Percentiles rank a stretch among this genome's conserved stretches.
Conservation (phyloP, 352 stramenopile genomes). For the Pythium aristosporum region DNA sequence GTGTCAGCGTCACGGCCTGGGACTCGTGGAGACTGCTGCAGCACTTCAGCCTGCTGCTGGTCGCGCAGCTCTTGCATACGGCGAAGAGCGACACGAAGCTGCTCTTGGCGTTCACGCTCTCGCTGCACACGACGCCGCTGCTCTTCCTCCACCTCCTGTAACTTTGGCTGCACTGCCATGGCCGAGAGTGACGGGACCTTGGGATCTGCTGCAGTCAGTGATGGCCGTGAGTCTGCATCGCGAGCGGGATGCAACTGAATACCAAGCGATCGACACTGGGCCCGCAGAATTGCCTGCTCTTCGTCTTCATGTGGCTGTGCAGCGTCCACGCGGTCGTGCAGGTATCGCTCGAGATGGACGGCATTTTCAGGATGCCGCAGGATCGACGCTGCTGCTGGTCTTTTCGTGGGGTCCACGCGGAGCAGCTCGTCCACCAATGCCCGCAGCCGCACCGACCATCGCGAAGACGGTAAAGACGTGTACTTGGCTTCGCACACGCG, state of each 20-base stretch:
- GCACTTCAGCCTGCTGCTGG: constrained; percentile 16
- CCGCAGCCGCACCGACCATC: constrained; percentile 36
- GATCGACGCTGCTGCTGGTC: constrained; percentile 38
- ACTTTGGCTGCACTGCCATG: not conserved
- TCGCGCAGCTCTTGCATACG: constrained; percentile 44
- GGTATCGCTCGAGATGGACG: constrained; percentile 38
- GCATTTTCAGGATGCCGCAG: constrained; percentile 30
- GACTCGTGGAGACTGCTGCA: not conserved
- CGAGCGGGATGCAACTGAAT: constrained; percentile 3
- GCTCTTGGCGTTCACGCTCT: constrained; percentile 42
- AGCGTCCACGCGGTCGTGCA: constrained; percentile 12
- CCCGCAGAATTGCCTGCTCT: constrained; percentile 24
- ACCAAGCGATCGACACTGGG: constrained; percentile 31
- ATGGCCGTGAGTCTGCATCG: not conserved
- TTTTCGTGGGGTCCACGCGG: constrained; percentile 26
- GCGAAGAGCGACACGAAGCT: constrained; percentile 37
- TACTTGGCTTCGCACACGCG: constrained; percentile 55
- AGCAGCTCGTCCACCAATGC: constrained; percentile 40
- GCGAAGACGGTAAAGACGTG: constrained; percentile 30
- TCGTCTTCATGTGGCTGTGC: constrained; percentile 14
- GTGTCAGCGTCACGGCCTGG: not conserved
- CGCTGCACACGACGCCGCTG: constrained; percentile 22
- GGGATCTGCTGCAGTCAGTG: not conserved
- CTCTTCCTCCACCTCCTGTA: constrained; percentile 19
- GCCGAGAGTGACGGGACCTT: not conserved